phyloP scores from a whole-genome alignment of 176 grass and related monocot genomes.

The Poa annua region DNA sequence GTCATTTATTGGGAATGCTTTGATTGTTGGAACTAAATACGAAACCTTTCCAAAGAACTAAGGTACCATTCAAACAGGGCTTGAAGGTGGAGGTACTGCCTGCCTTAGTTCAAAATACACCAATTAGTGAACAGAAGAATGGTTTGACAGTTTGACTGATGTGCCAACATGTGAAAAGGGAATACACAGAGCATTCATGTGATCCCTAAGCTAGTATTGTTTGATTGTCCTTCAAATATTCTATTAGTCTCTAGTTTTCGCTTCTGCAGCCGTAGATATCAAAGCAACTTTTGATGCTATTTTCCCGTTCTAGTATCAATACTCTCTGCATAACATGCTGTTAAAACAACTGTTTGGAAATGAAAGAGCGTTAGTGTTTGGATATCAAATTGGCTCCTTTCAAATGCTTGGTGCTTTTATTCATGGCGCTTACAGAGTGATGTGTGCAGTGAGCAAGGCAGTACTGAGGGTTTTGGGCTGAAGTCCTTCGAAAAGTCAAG shows the following conservation, averaged over 20 bases:
- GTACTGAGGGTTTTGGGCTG: slow-evolving; percentile 13
- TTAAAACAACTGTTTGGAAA: neutral
- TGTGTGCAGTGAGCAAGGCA: slow-evolving; percentile 8
- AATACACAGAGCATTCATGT: neutral
- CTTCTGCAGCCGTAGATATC: neutral
- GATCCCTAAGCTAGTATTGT: neutral
- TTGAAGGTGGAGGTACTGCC: neutral
- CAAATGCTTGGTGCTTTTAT: slow-evolving; percentile 28
- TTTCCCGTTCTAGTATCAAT: neutral
- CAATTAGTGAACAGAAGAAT: neutral
- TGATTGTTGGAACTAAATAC: neutral
- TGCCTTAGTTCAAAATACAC: neutral
- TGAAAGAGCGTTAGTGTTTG: neutral
- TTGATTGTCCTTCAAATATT: neutral
- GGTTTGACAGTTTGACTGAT: neutral
- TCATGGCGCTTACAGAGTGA: neutral
- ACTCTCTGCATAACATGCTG: neutral
- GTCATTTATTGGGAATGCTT: slow-evolving; percentile 14
- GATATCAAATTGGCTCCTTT: neutral
- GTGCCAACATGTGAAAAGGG: neutral
- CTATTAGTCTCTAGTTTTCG: neutral
- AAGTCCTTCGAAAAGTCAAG: slow-evolving; percentile 13
- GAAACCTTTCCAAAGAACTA: neutral
- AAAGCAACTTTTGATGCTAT: neutral
- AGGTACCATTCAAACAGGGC: neutral